phyloP scores from a whole-genome alignment of 2,329 filamentous ascomycete species.

The Dendryphion nanum region DNA sequence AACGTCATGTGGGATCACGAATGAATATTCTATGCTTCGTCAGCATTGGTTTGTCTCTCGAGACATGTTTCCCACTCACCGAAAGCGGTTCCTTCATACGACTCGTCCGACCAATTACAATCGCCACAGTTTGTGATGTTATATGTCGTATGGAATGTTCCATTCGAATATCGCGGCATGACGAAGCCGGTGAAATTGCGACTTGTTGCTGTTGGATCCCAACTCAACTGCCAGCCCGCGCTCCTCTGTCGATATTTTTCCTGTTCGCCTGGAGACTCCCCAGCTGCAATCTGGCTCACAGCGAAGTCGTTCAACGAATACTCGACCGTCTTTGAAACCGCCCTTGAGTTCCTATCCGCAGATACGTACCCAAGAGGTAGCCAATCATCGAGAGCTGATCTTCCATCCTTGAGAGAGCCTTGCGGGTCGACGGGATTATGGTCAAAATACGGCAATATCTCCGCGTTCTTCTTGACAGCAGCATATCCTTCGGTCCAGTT shows the following conservation, averaged over 20 bases:
- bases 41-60: neutral
- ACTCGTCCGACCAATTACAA: conserved; percentile 43
- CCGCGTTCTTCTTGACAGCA: conserved; percentile 70
- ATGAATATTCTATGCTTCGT: conserved; percentile 38
- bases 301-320: conserved; percentile 47
- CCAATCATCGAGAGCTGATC: conserved; percentile 45
- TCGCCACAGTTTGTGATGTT: conserved; percentile 43
- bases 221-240: conserved; percentile 44
- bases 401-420: conserved; percentile 43
- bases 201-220: conserved; percentile 37
- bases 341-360: conserved; percentile 36
- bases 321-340: conserved; percentile 43
- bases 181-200: conserved; percentile 39
- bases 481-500: conserved; percentile 70
- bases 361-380: conserved; percentile 44
- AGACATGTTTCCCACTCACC: conserved; percentile 10
- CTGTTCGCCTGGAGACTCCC: conserved; percentile 40
- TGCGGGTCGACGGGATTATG: conserved; percentile 33
- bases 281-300: conserved; percentile 41
- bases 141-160: conserved; percentile 38
- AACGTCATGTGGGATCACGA: conserved; percentile 45
- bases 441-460: conserved; percentile 47
- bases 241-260: conserved; percentile 40
- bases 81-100: conserved; percentile 44
- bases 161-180: conserved; percentile 36